These are phyloP conservation scores for Artemisia argyi DNA, from an alignment of 129 eudicot species.

Conservation along the genomic window DNA sequence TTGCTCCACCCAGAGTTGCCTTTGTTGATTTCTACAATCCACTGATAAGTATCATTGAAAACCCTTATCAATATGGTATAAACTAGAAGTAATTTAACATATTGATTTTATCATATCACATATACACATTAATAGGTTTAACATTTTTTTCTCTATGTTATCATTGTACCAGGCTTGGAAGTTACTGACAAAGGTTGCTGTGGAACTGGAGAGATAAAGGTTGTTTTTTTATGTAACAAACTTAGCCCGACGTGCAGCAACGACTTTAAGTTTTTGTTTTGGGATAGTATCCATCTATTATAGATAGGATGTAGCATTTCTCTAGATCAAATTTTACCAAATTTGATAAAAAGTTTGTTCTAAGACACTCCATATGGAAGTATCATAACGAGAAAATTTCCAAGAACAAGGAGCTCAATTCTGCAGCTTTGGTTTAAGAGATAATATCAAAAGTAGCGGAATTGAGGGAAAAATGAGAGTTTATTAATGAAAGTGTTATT, in stretches of 20 bases:
- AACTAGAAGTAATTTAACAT: not conserved
- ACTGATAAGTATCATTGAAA: no score
- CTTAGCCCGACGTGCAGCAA: slow-evolving; percentile 6
- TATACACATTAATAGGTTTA: not conserved
- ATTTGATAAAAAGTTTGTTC: slow-evolving; percentile 25
- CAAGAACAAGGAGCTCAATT: no score
- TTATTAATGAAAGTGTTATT: no score
- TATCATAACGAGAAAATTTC: no score
- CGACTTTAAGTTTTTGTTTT: slow-evolving; percentile 21
- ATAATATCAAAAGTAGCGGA: no score
- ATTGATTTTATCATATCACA: not conserved
- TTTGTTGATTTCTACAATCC: no score
- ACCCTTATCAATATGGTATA: slow-evolving; percentile 37
- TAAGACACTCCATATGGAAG: not conserved
- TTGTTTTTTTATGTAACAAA: slow-evolving; percentile 7
- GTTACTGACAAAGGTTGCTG: slow-evolving; percentile 28
- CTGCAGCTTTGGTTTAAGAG: no score
- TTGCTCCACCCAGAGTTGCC: no score
- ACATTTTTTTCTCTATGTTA: not conserved
- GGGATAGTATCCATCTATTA: slow-evolving; percentile 29
- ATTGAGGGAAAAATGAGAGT: no score
- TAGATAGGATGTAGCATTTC: slow-evolving; percentile 18
- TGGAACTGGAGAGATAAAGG: slow-evolving; percentile 26
- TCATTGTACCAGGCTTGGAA: slow-evolving; percentile 22
- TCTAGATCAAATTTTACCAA: slow-evolving; percentile 7